These are phyloP conservation scores for Amborella trichopoda DNA, from an alignment of 164 flowering plant genomes.

Conservation along the genomic window DNA sequence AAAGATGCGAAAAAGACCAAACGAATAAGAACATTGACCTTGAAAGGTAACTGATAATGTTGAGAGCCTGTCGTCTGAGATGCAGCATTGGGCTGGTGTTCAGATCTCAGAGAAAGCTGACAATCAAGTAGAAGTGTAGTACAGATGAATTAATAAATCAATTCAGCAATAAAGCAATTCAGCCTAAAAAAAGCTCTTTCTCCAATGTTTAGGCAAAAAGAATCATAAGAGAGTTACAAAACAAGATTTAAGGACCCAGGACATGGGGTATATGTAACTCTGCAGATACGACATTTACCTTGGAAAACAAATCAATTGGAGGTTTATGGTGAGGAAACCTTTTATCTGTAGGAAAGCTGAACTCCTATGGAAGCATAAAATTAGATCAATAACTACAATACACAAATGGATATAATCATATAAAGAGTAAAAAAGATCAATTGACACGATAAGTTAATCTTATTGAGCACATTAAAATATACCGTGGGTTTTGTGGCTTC, in stretches of 20 bases:
- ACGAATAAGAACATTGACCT: constrained; percentile 36
- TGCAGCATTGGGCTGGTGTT: constrained; percentile 30
- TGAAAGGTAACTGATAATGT: constrained; percentile 8
- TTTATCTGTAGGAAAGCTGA: constrained; percentile 54
- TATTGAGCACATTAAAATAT: constrained; percentile 2
- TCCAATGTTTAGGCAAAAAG: not conserved
- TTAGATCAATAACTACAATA: not conserved
- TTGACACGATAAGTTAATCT: constrained; percentile 1
- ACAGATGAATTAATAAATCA: not conserved
- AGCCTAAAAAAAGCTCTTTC: not conserved
- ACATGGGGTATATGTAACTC: no score
- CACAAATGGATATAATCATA: not conserved
- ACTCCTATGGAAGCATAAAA: constrained; percentile 36
- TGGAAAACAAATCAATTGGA: constrained; percentile 69
- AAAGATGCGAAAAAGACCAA: no score
- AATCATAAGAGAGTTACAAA: not conserved
- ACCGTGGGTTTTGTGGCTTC: constrained; percentile 68
- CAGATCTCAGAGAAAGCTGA: constrained; percentile 61
- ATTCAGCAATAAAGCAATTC: not conserved
- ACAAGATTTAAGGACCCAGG: not conserved
- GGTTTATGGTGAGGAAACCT: constrained; percentile 36
- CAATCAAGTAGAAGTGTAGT: constrained; percentile 2
- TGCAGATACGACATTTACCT: constrained; percentile 28
- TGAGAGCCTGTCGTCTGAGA: constrained; percentile 22
- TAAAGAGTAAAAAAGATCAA: not conserved